A percentile compares a stretch with the other conserved stretches of the same genome.
These are phyloP conservation scores for Rickenella mellea DNA, from an alignment of 768 basidiomycete species.

Conservation along the genomic window DNA sequence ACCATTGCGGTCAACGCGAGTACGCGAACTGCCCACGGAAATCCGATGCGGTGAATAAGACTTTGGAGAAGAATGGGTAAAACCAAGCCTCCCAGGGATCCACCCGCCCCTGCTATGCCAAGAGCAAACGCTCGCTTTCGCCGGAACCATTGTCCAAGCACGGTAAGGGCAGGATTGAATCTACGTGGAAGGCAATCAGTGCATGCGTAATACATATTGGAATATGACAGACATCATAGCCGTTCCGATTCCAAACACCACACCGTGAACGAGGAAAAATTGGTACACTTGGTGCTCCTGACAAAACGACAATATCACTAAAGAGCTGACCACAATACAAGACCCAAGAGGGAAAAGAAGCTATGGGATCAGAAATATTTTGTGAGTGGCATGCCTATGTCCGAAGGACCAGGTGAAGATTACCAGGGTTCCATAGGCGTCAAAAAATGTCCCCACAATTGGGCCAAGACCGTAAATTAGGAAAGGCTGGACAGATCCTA, in stretches of 20 bases:
- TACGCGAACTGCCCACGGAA: conserved; percentile 22
- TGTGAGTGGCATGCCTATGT: no score
- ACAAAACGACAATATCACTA: conserved; percentile 18
- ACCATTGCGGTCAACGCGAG: conserved; percentile 19
- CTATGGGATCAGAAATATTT: conserved; percentile 3
- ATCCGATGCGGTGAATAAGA: conserved; percentile 19
- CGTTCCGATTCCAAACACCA: conserved; percentile 19
- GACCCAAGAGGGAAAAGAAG: conserved; percentile 15
- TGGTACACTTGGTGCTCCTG: conserved; percentile 16
- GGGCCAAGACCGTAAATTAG: conserved; percentile 16
- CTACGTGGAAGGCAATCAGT: conserved; percentile 6
- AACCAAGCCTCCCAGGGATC: conserved; percentile 38
- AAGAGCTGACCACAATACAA: conserved; percentile 14
- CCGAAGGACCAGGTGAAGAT: conserved; percentile 16
- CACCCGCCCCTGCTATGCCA: conserved; percentile 25
- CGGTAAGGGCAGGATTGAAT: conserved; percentile 23
- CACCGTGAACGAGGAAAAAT: conserved; percentile 20
- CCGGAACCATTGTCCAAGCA: conserved; percentile 27
- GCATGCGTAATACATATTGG: not conserved
- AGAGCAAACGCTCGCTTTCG: conserved; percentile 24
- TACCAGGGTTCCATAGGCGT: conserved; percentile 17
- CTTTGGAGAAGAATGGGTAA: conserved; percentile 46
- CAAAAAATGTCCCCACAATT: conserved; percentile 15
- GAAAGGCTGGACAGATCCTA: conserved; percentile 18
- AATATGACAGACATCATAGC: conserved; percentile 13